Base-by-base conservation (phyloP, 1,284 basidiomycete species). In the Trichosporon sp. region DNA sequence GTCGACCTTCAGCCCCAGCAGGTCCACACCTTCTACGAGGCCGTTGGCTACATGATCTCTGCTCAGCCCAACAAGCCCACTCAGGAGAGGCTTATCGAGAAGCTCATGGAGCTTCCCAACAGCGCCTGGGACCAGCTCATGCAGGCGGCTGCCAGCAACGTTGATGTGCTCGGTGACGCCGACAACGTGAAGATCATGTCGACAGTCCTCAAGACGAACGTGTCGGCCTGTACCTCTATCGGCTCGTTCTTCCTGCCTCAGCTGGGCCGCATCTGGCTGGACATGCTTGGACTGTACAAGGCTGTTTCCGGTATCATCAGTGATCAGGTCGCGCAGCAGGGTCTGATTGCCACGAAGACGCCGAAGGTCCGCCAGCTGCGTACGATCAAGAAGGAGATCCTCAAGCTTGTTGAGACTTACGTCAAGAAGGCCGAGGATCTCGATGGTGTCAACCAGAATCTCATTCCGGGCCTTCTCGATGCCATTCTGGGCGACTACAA, bases 1-100 rank as follows among this genome's bases (percentile, higher is more conserved):
- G 89, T 94, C 58, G 96, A 99, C 78, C 83, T 99, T 19, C 91
- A 91, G 4, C 92, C 96, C 46, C 91, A 92, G 75, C 96, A 99
- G 83, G 91, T 95, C 25, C 92, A 95, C 79, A 95, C 92, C 0
- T 96, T 95, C 83, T 96, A 96, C 74, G 95, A 99, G 82, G 96
- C 96, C 7, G 91, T 98, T 58, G 96, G 96, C 21, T 94, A 98
- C 83, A 99, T 99, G 96, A 97, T 99, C 73, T 93, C 95, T 19
- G 94, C 95, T 1, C 96, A 99, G 78, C 95, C 95, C 52, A 97
- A 99, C 81, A 95, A 96, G 78, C 89, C 92, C 16, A 91, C 91
- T 70, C 96, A 98, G 80, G 96, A 99, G 82, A 90, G 92, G 69
- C 84, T 99, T 63, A 98, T 99, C 63, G 84, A 87, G 27, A 96